Conservation (phyloP, 768 basidiomycete genomes). For the Pleurotus pulmonarius region DNA sequence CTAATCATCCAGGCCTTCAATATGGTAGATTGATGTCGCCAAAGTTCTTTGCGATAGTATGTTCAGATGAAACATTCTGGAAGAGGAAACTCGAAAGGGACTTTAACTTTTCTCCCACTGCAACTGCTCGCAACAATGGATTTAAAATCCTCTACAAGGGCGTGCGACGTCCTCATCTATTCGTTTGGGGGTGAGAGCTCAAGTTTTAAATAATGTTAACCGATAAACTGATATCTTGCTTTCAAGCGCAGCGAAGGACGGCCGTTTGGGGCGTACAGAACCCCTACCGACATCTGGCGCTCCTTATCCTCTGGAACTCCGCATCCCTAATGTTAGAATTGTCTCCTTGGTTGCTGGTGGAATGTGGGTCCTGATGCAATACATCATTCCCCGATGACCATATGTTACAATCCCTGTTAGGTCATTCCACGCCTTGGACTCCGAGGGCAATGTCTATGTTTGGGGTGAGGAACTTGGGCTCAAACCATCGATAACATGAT, state of each 20-base stretch:
- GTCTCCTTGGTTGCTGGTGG: constrained; percentile 79
- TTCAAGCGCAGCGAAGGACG: constrained; percentile 54
- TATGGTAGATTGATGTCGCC: background rate
- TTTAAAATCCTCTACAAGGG: constrained; percentile 81
- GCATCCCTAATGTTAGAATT: constrained; percentile 56
- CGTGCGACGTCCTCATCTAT: constrained; percentile 51
- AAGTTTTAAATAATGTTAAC: background rate
- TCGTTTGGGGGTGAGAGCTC: constrained; percentile 47
- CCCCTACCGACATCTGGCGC: constrained; percentile 36
- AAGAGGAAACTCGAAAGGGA: constrained; percentile 62
- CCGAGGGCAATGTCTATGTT: constrained; percentile 66
- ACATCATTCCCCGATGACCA: background rate
- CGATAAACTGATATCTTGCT: background rate
- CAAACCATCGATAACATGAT: constrained; percentile 1
- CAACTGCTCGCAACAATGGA: constrained; percentile 70
- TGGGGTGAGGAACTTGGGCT: constrained; percentile 57
- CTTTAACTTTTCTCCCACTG: constrained; percentile 72
- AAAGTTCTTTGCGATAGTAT: constrained; percentile 54
- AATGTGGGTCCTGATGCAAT: constrained; percentile 47
- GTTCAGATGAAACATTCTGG: constrained; percentile 79
- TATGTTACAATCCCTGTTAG: constrained; percentile 30
- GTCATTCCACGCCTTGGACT: constrained; percentile 86
- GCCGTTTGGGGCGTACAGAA: constrained; percentile 55
- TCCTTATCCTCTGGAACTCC: constrained; percentile 63
- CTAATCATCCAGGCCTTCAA: no score